Evolutionary conservation across 2,329 filamentous ascomycete species (phyloP), one percentile per base, ranked within the genome.

Genomic region (Pseudofabraea citricarpa): DNA sequence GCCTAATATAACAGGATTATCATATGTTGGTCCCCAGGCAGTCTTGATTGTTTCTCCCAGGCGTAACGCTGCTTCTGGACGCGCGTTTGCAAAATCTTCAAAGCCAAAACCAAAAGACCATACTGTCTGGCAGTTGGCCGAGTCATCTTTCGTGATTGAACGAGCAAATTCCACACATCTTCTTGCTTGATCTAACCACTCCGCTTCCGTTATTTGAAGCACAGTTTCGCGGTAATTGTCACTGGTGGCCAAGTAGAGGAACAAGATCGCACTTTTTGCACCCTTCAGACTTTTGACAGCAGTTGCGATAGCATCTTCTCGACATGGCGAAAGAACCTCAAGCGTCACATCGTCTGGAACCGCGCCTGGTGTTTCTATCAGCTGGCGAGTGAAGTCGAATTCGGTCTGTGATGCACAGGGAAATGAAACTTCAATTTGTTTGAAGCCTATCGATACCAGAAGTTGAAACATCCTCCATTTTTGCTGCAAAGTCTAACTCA

Each of bases 401-500:
- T 95, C 90, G 59, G 85, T 94, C 62, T 93, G 84, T 29, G 88
- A 94, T 6, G 90, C 88, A 0, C 88, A 91, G 36, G 90, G 90
- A 67, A 94, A 95, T 5, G 89, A 90, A n/a, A 95, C 84, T 63
- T 95, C 90, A 53, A 95, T 95, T 67, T 95, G 90, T 69, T 95
- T 95, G 77, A 91, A 95, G 56, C 90, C 90, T 31, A 95, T 74
- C 45, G 89, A 80, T 60, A 83, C 80, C 44, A 95, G 80, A 87
- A 93, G 90, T 67, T 88, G 82, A 74, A 96, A 96, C 74, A 88
- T 95, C 47, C 75, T 73, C 79, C 85, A 90, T 69, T 96, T 95
- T 72, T 95, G 88, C 29, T 94, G 35, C 13, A 37, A 23, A 20
- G 35, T 37, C 35, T 37, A 37, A 37, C 18, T 37, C 35, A 37